These are phyloP conservation scores for Fraxinus americana DNA, from an alignment of 257 asterid species.

Conservation along the genomic window DNA sequence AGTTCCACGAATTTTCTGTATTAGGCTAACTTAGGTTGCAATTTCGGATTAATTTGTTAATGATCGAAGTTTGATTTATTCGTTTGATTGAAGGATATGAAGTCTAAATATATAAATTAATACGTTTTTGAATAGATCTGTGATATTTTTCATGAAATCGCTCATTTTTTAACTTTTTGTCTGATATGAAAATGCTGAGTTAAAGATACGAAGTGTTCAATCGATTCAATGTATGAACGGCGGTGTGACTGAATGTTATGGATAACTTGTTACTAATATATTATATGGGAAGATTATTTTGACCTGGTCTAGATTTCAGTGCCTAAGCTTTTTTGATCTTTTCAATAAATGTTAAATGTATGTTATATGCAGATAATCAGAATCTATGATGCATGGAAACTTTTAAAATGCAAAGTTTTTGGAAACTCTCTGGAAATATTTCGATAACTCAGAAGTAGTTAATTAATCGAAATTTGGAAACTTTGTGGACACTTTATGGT, in stretches of 20 bases:
- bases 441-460: too few relatives aligned
- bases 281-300: background rate
- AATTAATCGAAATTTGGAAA: too few relatives aligned
- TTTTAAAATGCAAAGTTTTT: too few relatives aligned
- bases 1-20: background rate
- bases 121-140: conserved; percentile 37
- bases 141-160: background rate
- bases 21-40: background rate
- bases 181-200: conserved; percentile 13
- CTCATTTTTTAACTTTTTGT: background rate
- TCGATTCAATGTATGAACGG: background rate
- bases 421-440: too few relatives aligned
- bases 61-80: conserved; percentile 29
- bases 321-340: background rate
- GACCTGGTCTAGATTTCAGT: background rate
- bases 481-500: too few relatives aligned
- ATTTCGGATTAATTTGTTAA: background rate
- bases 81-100: conserved; percentile 13
- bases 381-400: too few relatives aligned
- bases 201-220: background rate
- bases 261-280: background rate
- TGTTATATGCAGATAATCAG: background rate
- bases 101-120: conserved; percentile 11
- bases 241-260: background rate
- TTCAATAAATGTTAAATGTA: background rate